phyloP scores from a whole-genome alignment of 2,329 filamentous ascomycete genomes.

The Alternaria tenuissima region DNA sequence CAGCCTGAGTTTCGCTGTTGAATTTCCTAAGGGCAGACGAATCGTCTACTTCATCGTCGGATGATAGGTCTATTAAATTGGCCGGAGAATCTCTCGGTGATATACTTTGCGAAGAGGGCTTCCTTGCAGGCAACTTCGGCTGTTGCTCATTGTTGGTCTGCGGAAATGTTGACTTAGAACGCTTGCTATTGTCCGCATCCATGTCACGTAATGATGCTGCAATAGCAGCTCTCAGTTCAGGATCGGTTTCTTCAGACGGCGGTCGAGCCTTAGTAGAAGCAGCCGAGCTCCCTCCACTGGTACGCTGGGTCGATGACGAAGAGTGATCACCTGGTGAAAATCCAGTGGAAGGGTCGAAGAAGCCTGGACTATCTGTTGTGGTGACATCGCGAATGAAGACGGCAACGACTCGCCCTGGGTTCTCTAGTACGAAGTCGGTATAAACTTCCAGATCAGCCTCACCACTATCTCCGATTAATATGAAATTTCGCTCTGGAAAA shows the following conservation, averaged over 20 bases:
- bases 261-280: conserved; percentile 23
- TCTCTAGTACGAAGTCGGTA: conserved; percentile 85
- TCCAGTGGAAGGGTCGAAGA: conserved; percentile 74
- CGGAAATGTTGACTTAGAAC: conserved; percentile 44
- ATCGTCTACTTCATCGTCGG: conserved; percentile 49
- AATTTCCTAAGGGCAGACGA: conserved; percentile 31
- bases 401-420: conserved; percentile 82
- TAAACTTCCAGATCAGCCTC: conserved; percentile 98
- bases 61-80: conserved; percentile 59
- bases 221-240: conserved; percentile 58
- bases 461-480: conserved; percentile 93
- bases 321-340: conserved; percentile 44
- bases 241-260: conserved; percentile 55
- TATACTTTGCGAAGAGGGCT: conserved; percentile 21
- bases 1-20: conserved; percentile 37
- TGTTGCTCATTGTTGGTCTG: conserved; percentile 49
- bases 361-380: conserved; percentile 74
- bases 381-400: conserved; percentile 97
- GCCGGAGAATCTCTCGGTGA: conserved; percentile 40
- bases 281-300: conserved; percentile 16
- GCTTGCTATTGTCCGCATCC: conserved; percentile 51
- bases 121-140: conserved; percentile 50
- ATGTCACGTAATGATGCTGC: conserved; percentile 57
- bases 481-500: conserved; percentile 87
- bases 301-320: conserved; percentile 35